These are phyloP conservation scores for Penicillium paxilli DNA, from an alignment of 495 filamentous ascomycete species.

Conservation along the genomic window DNA sequence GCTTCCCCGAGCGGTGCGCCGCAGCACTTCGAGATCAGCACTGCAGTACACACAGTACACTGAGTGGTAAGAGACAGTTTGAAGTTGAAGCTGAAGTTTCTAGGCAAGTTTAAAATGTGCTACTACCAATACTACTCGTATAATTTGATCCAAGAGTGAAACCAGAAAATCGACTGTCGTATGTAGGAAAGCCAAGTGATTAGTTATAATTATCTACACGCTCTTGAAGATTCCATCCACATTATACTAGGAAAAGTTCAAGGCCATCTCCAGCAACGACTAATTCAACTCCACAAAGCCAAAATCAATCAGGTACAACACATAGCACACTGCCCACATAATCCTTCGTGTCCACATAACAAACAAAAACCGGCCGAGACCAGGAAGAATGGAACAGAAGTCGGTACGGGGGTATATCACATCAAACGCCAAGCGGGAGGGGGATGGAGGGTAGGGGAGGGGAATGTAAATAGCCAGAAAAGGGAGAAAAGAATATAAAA, in stretches of 20 bases:
- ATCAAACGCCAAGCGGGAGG: constrained; percentile 39
- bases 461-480: constrained; percentile 10
- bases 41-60: no score
- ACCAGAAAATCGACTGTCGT: neutral
- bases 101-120: no score
- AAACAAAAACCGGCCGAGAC: constrained; percentile 17
- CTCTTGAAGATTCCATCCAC: neutral
- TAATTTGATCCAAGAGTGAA: neutral
- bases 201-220: constrained; percentile 8
- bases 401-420: constrained; percentile 48
- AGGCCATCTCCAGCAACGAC: constrained; percentile 1
- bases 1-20: neutral
- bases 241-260: neutral
- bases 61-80: no score
- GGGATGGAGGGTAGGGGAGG: no score
- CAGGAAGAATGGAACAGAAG: constrained; percentile 24
- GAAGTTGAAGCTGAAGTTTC: no score
- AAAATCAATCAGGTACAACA: constrained; percentile 8
- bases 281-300: neutral
- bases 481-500: constrained; percentile 8
- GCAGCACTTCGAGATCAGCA: no score
- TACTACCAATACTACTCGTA: no score
- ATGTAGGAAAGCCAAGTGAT: constrained; percentile 2
- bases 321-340: constrained; percentile 9
- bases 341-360: constrained; percentile 23